Percentiles rank a stretch among this genome's conserved stretches.
These are phyloP conservation scores for Alternaria sp. DNA, from an alignment of 2,329 filamentous ascomycete genomes.

Conservation along the genomic window DNA sequence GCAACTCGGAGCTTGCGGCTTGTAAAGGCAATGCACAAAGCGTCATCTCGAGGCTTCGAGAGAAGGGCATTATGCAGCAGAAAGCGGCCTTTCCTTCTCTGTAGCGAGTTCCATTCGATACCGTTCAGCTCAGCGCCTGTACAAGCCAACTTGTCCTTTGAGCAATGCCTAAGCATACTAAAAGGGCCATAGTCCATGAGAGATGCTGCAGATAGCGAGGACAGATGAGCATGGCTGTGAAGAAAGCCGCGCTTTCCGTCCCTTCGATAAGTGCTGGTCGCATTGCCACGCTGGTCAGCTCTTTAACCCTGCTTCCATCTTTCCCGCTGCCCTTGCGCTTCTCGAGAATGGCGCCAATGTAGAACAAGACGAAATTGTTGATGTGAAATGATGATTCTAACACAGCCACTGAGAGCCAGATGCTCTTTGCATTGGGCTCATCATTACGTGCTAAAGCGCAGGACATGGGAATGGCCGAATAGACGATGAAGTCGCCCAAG, in stretches of 20 bases:
- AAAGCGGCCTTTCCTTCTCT: background rate
- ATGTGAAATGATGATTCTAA: background rate
- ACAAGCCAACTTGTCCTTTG: background rate
- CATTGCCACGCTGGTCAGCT: background rate
- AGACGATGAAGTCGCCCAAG: background rate
- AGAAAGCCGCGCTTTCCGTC: background rate
- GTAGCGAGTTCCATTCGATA: background rate
- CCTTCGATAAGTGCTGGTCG: background rate
- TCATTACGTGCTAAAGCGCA: background rate
- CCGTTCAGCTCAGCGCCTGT: background rate
- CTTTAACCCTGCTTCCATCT: background rate
- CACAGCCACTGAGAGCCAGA: background rate
- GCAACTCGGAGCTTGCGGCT: background rate
- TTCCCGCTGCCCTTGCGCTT: background rate
- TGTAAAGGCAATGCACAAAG: background rate
- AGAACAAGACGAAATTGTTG: background rate
- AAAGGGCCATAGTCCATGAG: background rate
- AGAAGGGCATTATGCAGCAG: background rate
- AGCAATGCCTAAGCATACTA: background rate
- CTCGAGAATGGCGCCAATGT: background rate
- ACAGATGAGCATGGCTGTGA: background rate
- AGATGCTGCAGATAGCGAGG: background rate
- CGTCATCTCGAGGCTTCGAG: background rate
- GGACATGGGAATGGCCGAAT: background rate
- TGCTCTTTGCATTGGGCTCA: background rate